Evolutionary conservation across 345 rosid species (phyloP), one percentile per base, ranked within the genome.

Genomic region (Cochlearia excelsa): DNA sequence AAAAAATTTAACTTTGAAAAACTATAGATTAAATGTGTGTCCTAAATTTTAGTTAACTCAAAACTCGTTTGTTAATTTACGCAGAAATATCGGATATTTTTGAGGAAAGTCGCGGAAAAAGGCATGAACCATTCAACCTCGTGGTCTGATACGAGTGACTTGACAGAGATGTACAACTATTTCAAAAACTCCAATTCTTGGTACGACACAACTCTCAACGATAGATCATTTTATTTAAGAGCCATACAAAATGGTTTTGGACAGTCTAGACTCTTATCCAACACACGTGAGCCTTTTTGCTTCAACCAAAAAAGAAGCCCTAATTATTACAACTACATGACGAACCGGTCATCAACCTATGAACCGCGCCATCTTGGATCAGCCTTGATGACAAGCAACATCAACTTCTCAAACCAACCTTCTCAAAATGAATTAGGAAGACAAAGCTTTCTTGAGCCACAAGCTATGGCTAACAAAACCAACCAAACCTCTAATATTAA

Each of bases 81-180:
- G 57, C 78, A 88, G 96, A 88, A 88, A 63, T 88, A 85, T 47
- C 80, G 96, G 29, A 29, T 75, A 26, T 88, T 83, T 73, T 65
- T 83, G 61, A 85, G 70, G 57, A 62, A 65, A 50, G 76, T 82
- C 1, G 78, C 80, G 0, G 80, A 78, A 3, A 66, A 52, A 38
- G 74, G 78, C 1, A 2, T 30, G 26, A 3, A 10, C 7, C 7
- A 51, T 35, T 26, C 78, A 26, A 57, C 26, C 23, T 44, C 27
- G n/a, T 29, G 62, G 28, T n/a, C 64, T 1, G 58, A 41, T 27
- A 65, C 58, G 61, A 16, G 23, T 16, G 23, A 16, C 23, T 16
- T 16, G 40, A 57, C 51, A 34, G 51, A 3, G 72, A 68, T 37
- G 77, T 31, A 26, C 52, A 70, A 46, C 65, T 30, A 35, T 9